Evolutionary conservation across 1,139 yeast genomes (phyloP).

Genomic region (Pichia sp.): DNA sequence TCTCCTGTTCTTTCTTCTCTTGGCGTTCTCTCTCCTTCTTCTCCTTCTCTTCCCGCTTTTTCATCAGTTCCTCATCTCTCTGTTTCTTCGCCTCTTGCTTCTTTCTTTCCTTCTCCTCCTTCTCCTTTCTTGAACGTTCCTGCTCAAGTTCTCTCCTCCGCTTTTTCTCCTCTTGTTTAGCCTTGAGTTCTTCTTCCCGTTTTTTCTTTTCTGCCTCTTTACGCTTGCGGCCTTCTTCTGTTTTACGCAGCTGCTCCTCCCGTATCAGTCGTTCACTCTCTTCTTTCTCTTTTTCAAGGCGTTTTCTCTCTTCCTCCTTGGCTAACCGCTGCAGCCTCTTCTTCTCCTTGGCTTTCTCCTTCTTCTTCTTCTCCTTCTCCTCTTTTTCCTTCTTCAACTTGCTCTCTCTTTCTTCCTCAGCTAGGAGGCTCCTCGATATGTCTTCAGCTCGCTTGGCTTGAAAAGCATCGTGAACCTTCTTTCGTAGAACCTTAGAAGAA

Average conservation of each 20-base stretch:
- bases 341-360: slow-evolving; percentile 76
- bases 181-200: slow-evolving; percentile 45
- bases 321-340: slow-evolving; percentile 64
- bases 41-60: slow-evolving; percentile 25
- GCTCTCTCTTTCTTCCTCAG: slow-evolving; percentile 77
- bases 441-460: slow-evolving; percentile 73
- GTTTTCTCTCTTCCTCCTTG: slow-evolving; percentile 67
- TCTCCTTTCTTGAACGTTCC: slow-evolving; percentile 40
- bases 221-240: slow-evolving; percentile 52
- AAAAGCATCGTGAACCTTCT: slow-evolving; percentile 65
- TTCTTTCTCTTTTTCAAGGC: slow-evolving; percentile 59
- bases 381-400: slow-evolving; percentile 65
- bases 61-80: slow-evolving; percentile 31
- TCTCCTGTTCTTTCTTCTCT: slow-evolving; percentile 13
- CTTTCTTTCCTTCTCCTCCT: slow-evolving; percentile 35
- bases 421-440: slow-evolving; percentile 64
- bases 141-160: slow-evolving; percentile 38
- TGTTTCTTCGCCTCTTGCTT: slow-evolving; percentile 26
- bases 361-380: slow-evolving; percentile 64
- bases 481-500: slow-evolving; percentile 70
- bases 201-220: slow-evolving; percentile 48
- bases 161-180: slow-evolving; percentile 38
- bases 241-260: slow-evolving; percentile 51
- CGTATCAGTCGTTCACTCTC: slow-evolving; percentile 51
- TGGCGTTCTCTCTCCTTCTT: slow-evolving; percentile 18